Conservation (phyloP, 75 land plant species). For the Selaginella moellendorffii region DNA sequence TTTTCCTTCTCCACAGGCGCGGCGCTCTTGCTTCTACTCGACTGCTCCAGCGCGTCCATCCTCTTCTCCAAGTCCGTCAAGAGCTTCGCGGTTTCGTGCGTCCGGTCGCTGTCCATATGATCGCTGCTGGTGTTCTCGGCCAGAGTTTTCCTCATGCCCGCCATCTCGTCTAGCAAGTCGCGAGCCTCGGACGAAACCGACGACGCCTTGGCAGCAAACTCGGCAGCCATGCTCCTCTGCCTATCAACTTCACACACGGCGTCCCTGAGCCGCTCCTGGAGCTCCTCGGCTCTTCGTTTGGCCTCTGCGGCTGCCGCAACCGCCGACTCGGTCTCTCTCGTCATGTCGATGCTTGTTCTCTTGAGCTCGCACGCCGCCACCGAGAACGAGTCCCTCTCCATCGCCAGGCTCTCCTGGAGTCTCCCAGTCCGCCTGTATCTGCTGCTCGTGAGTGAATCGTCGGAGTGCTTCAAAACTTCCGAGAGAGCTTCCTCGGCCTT, state of each 20-base stretch:
- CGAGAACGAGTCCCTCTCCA: slow-evolving; percentile 18
- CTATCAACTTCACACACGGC: neutral
- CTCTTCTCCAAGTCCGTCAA: neutral
- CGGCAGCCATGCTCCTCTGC: neutral
- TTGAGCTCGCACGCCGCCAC: slow-evolving; percentile 12
- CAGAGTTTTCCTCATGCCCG: neutral
- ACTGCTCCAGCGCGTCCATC: neutral
- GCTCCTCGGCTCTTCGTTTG: neutral
- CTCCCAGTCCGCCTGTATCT: slow-evolving; percentile 9
- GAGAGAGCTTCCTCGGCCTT: slow-evolving; percentile 20
- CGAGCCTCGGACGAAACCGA: neutral
- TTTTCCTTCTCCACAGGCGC: slow-evolving; percentile 6
- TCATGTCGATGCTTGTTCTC: slow-evolving; percentile 10
- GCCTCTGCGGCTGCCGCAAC: slow-evolving; percentile 22
- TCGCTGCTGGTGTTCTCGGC: neutral
- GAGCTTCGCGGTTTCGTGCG: neutral
- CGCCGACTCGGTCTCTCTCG: slow-evolving; percentile 13
- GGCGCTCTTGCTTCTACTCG: neutral
- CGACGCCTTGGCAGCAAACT: neutral
- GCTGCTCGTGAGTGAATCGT: neutral
- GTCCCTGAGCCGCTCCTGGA: neutral
- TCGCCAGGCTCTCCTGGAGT: slow-evolving; percentile 10
- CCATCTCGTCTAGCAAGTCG: neutral
- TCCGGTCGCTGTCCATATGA: neutral
- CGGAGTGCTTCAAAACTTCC: slow-evolving; percentile 1